Evolutionary conservation across 2,329 filamentous ascomycete species (phyloP).

Genomic region (Beauveria varroae): DNA sequence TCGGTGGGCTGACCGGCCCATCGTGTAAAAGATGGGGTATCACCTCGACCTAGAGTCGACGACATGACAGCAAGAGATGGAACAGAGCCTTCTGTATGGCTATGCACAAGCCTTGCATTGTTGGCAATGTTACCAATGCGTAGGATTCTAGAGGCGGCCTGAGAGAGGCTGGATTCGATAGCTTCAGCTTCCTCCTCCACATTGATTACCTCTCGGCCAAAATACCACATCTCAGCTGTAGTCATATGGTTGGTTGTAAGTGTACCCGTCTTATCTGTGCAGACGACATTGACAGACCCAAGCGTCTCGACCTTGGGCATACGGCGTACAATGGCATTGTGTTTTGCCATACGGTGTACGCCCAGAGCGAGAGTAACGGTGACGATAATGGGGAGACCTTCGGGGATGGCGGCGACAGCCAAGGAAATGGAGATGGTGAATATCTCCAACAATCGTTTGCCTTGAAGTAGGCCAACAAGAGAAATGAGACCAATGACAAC

Average conservation of each 20-base stretch:
- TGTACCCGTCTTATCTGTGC: constrained; percentile 92
- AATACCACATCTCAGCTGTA: constrained; percentile 93
- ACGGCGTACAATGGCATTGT: constrained; percentile 89
- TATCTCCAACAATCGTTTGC: constrained; percentile 83
- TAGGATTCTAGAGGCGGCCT: constrained; percentile 71
- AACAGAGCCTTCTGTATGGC: constrained; percentile 61
- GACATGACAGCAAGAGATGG: constrained; percentile 71
- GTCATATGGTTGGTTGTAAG: constrained; percentile 98
- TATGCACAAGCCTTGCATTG: constrained; percentile 73
- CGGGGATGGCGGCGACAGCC: constrained; percentile 91
- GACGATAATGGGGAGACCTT: constrained; percentile 95
- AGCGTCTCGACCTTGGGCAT: constrained; percentile 96
- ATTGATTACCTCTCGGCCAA: constrained; percentile 55
- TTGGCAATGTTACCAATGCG: constrained; percentile 96
- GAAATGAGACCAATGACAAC: constrained; percentile 91
- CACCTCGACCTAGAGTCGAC: constrained; percentile 61
- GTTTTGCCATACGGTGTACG: constrained; percentile 90
- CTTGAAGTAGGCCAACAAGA: constrained; percentile 80
- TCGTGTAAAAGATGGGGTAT: constrained; percentile 62
- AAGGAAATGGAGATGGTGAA: constrained; percentile 97
- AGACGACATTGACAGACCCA: constrained; percentile 98
- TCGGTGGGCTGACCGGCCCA: constrained; percentile 98
- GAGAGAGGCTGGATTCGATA: constrained; percentile 53
- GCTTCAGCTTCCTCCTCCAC: constrained; percentile 48
- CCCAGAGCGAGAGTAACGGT: constrained; percentile 93